phyloP scores from a whole-genome alignment of 495 filamentous ascomycete genomes.

The Podospora pseudoanserina region DNA sequence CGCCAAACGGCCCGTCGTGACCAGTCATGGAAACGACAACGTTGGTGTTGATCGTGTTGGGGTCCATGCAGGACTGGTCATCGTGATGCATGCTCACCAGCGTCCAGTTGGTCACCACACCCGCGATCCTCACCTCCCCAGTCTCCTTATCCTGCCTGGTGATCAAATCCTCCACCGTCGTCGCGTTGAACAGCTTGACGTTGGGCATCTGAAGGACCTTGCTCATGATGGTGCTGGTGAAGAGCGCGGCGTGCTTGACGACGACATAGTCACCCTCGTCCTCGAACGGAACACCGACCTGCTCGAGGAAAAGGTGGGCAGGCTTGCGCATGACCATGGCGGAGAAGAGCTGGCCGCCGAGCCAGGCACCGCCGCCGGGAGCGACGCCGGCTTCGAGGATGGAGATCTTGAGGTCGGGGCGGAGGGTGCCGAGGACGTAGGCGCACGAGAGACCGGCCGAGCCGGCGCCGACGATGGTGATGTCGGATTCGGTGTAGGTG shows the following conservation, averaged over 20 bases:
- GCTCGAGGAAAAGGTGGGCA: conserved; percentile 74
- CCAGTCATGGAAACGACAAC: conserved; percentile 83
- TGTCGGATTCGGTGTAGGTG: conserved; percentile 83
- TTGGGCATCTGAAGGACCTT: conserved; percentile 80
- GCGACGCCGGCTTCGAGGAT: conserved; percentile 85
- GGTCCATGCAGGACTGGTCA: conserved; percentile 91
- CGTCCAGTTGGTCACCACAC: conserved; percentile 93
- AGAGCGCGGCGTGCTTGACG: conserved; percentile 88
- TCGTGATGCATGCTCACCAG: conserved; percentile 80
- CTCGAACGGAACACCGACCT: conserved; percentile 80
- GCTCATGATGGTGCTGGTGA: conserved; percentile 79
- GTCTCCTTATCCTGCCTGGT: conserved; percentile 56
- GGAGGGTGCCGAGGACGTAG: conserved; percentile 77
- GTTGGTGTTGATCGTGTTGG: conserved; percentile 90
- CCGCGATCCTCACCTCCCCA: conserved; percentile 62
- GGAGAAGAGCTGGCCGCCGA: conserved; percentile 86
- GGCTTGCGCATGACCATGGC: conserved; percentile 94
- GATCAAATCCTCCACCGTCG: conserved; percentile 84
- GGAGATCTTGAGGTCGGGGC: conserved; percentile 86
- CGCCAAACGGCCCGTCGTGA: conserved; percentile 84
- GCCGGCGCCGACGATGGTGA: conserved; percentile 86
- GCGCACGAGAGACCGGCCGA: conserved; percentile 81
- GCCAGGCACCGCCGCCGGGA: conserved; percentile 86
- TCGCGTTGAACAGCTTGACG: conserved; percentile 94
- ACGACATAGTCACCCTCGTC: conserved; percentile 84